These are phyloP conservation scores for Lipomyces starkeyi DNA, from an alignment of 805 yeast species.

Conservation along the genomic window DNA sequence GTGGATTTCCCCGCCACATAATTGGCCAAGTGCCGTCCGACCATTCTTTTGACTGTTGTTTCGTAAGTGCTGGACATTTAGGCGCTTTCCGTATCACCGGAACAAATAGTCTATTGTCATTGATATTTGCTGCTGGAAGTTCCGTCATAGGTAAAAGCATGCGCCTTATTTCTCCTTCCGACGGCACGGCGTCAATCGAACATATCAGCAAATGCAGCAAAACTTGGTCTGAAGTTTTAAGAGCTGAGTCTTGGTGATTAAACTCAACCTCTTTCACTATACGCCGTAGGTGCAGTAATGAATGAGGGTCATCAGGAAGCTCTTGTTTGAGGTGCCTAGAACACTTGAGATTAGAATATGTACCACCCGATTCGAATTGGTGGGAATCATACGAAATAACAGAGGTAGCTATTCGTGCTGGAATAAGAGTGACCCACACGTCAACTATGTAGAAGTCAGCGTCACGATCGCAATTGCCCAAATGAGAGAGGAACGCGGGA, in stretches of 20 bases:
- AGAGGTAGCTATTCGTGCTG: slow-evolving; percentile 43
- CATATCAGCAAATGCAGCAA: slow-evolving; percentile 54
- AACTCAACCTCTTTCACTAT: slow-evolving; percentile 40
- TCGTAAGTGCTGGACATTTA: slow-evolving; percentile 66
- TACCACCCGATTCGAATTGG: background rate
- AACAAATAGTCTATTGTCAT: slow-evolving; percentile 15
- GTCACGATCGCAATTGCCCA: background rate
- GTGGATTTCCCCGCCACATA: slow-evolving; percentile 91
- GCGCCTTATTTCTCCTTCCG: slow-evolving; percentile 41
- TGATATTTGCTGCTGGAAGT: slow-evolving; percentile 2
- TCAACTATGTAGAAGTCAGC: slow-evolving; percentile 38
- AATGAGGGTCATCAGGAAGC: slow-evolving; percentile 45
- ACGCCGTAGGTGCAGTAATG: slow-evolving; percentile 48
- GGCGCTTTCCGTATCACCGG: slow-evolving; percentile 55
- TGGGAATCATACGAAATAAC: slow-evolving; percentile 40
- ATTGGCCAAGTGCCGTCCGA: slow-evolving; percentile 79
- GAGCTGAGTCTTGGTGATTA: slow-evolving; percentile 7
- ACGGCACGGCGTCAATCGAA: slow-evolving; percentile 48
- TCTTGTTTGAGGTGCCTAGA: slow-evolving; percentile 41
- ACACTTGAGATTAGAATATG: background rate
- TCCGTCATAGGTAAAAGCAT: slow-evolving; percentile 38
- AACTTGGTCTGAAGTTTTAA: slow-evolving; percentile 9
- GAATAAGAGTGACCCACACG: slow-evolving; percentile 45
- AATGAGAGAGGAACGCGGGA: too few relatives aligned
- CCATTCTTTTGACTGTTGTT: slow-evolving; percentile 72